These are phyloP conservation scores for Gelatoporia subvermispora DNA, from an alignment of 768 basidiomycete species.

Conservation along the genomic window DNA sequence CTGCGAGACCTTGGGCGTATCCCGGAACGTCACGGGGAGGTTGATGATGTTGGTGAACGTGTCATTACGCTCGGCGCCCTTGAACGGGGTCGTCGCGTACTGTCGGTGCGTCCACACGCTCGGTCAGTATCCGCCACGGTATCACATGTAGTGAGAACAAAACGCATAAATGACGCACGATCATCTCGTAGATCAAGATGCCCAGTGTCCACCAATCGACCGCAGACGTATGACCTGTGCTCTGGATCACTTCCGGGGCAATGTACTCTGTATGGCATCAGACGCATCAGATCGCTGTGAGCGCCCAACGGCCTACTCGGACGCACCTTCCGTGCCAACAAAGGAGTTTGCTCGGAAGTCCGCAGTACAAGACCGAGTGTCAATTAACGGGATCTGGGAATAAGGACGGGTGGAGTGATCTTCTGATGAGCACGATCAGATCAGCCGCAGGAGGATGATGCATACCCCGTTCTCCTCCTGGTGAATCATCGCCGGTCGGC, in stretches of 20 bases:
- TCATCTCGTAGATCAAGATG: slow-evolving; percentile 98
- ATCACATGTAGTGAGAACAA: not conserved
- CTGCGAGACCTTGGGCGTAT: slow-evolving; percentile 73
- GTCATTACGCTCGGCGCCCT: slow-evolving; percentile 88
- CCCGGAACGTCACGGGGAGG: slow-evolving; percentile 81
- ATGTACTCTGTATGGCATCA: slow-evolving; percentile 78
- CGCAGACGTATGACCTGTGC: slow-evolving; percentile 93
- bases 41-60: slow-evolving; percentile 95
- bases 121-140: not conserved
- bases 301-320: not conserved
- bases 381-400: slow-evolving; percentile 79
- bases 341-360: slow-evolving; percentile 99
- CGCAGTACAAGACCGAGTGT: slow-evolving; percentile 95
- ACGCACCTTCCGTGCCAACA: slow-evolving; percentile 93
- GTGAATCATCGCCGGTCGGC: slow-evolving; percentile 83
- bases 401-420: not conserved
- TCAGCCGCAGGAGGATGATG: slow-evolving; percentile 15
- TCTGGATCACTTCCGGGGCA: slow-evolving; percentile 96
- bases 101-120: slow-evolving; percentile 29
- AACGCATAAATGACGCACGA: slow-evolving; percentile 52
- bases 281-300: slow-evolving; percentile 6
- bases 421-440: slow-evolving; percentile 11
- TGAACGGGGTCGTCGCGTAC: slow-evolving; percentile 99
- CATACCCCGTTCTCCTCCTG: slow-evolving; percentile 86
- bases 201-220: slow-evolving; percentile 99